These are phyloP conservation scores for Aspergillus versicolor DNA, from an alignment of 2,329 filamentous ascomycete genomes.

Conservation along the genomic window DNA sequence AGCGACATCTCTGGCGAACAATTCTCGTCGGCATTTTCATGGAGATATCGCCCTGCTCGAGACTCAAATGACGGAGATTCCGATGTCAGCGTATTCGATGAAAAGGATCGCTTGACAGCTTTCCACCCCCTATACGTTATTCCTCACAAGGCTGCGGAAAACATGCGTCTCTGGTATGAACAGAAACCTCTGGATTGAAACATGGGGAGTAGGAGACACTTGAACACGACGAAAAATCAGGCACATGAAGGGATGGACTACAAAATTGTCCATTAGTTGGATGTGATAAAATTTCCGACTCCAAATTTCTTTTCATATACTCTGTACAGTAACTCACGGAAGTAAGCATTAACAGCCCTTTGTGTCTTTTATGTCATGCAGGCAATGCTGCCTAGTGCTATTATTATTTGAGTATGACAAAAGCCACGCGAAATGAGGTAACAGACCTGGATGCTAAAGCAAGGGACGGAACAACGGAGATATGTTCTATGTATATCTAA, in stretches of 20 bases:
- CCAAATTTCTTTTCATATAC: neutral
- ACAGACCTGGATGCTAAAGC: neutral
- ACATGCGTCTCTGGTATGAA: slow-evolving; percentile 65
- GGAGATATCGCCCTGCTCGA: slow-evolving; percentile 39
- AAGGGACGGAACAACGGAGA: neutral
- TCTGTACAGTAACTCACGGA: slow-evolving; percentile 8
- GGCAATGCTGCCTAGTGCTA: neutral
- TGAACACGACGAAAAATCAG: neutral
- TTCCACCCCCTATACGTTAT: slow-evolving; percentile 86
- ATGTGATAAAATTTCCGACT: neutral
- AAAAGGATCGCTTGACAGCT: slow-evolving; percentile 66
- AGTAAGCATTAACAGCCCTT: neutral
- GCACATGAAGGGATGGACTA: neutral
- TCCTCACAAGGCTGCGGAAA: slow-evolving; percentile 66
- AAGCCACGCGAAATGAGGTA: neutral
- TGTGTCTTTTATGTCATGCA: neutral
- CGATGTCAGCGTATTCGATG: slow-evolving; percentile 65
- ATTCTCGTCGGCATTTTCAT: slow-evolving; percentile 40
- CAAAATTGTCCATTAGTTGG: neutral
- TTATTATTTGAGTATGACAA: slow-evolving; percentile 1
- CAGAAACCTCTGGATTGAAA: slow-evolving; percentile 21
- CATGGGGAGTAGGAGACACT: neutral
- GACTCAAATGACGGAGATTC: slow-evolving; percentile 49
- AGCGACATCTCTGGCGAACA: slow-evolving; percentile 30
- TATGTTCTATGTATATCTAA: neutral